A percentile compares a stretch with the other conserved stretches of the same genome.
phyloP scores from a whole-genome alignment of 768 basidiomycete species.

The Chalciporus piperatus region DNA sequence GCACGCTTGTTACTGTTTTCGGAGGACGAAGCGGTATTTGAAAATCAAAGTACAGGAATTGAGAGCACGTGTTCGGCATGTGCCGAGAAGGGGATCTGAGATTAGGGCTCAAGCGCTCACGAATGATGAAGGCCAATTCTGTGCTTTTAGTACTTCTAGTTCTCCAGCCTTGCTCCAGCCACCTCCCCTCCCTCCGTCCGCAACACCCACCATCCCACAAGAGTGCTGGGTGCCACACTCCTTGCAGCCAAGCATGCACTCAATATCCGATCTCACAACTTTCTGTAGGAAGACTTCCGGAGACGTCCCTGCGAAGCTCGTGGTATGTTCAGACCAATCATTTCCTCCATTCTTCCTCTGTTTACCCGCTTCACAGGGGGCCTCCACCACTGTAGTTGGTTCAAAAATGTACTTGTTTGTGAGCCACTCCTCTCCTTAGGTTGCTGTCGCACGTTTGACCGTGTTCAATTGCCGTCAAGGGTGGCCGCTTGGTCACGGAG shows the following conservation, averaged over 20 bases:
- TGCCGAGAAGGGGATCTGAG: constrained; percentile 29
- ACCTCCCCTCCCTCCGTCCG: constrained; percentile 9
- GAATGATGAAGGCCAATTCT: constrained; percentile 5
- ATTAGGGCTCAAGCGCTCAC: constrained; percentile 19
- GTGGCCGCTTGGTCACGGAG: constrained; percentile 82
- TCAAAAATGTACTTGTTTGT: constrained; percentile 90
- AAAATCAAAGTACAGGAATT: constrained; percentile 5
- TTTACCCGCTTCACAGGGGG: constrained; percentile 53
- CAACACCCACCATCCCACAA: constrained; percentile 9
- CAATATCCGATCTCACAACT: constrained; percentile 87
- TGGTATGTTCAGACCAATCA: constrained; percentile 50
- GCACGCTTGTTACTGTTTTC: too few species aligned
- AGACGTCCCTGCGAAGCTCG: constrained; percentile 84
- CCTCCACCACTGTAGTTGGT: constrained; percentile 87
- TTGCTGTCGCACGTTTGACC: not conserved
- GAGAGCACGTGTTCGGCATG: constrained; percentile 24
- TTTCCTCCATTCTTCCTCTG: not conserved
- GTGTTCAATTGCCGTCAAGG: constrained; percentile 42
- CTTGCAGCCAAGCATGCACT: constrained; percentile 48
- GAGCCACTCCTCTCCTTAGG: constrained; percentile 25
- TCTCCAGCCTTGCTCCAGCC: not conserved
- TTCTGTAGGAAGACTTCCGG: constrained; percentile 80
- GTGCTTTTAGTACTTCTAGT: constrained; percentile 15
- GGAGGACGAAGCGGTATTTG: too few species aligned
- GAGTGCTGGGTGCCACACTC: not conserved